Percentiles rank a stretch among this genome's conserved stretches.
phyloP scores from a whole-genome alignment of 2,329 filamentous ascomycete genomes.

The Zarea fungicola region DNA sequence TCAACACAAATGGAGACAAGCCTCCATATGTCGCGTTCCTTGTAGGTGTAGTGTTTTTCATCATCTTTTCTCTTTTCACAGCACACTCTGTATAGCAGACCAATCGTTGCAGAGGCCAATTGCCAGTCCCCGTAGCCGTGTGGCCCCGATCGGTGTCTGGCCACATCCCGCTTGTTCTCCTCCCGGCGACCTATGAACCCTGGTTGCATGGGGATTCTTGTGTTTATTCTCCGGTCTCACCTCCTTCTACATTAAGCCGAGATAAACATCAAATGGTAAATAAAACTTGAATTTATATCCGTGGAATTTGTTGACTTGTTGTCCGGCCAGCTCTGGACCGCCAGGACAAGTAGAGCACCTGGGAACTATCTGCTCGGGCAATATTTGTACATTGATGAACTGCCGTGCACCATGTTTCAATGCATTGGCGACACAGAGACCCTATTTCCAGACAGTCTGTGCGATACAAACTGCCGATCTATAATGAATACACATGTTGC shows the following conservation, averaged over 20 bases:
- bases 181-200: neutral
- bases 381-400: too few species aligned
- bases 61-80: slow-evolving; percentile 7
- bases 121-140: neutral
- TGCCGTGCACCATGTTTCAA: neutral
- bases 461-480: neutral
- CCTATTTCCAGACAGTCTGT: too few species aligned
- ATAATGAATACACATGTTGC: neutral
- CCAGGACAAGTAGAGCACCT: too few species aligned
- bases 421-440: neutral
- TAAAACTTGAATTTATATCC: neutral
- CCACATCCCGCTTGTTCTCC: neutral
- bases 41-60: neutral
- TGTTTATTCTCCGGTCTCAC: neutral
- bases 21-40: slow-evolving; percentile 1
- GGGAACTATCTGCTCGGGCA: too few species aligned
- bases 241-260: neutral
- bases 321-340: neutral
- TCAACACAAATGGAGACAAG: neutral
- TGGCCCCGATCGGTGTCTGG: neutral
- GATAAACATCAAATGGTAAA: neutral
- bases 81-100: neutral
- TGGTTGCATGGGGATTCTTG: neutral
- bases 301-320: neutral
- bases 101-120: neutral